Conservation (phyloP, 2,329 filamentous ascomycete genomes). For the Phyllosticta citribraziliensis region DNA sequence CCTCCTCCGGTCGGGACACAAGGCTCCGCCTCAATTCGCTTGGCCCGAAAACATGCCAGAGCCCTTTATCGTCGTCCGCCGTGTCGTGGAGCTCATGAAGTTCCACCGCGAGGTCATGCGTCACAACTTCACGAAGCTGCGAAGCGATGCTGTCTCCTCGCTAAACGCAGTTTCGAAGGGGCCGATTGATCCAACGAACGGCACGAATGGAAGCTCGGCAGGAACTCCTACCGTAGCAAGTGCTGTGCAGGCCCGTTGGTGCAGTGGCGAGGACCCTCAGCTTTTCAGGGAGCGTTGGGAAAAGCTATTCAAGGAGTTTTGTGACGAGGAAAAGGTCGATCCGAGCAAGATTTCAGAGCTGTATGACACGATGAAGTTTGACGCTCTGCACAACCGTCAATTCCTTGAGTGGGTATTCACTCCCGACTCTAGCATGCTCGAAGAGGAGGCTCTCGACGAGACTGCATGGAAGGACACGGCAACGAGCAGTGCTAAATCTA, state of each 20-base stretch:
- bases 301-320: conserved; percentile 94
- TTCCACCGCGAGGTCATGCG: conserved; percentile 95
- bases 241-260: conserved; percentile 81
- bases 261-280: conserved; percentile 87
- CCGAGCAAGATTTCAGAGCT: conserved; percentile 97
- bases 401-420: conserved; percentile 98
- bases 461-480: conserved; percentile 27
- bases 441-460: conserved; percentile 47
- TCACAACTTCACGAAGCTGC: conserved; percentile 77
- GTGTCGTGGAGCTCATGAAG: conserved; percentile 93
- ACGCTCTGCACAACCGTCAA: conserved; percentile 89
- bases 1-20: conserved; percentile 80
- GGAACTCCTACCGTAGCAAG: conserved; percentile 13
- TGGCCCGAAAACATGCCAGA: conserved; percentile 95
- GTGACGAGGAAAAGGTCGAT: conserved; percentile 93
- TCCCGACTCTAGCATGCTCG: conserved; percentile 67
- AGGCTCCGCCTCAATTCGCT: conserved; percentile 91
- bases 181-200: conserved; percentile 11
- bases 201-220: conserved; percentile 17
- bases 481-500: conserved; percentile 15
- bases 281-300: conserved; percentile 97
- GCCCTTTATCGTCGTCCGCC: conserved; percentile 81
- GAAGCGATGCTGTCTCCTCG: conserved; percentile 55
- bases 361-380: conserved; percentile 99
- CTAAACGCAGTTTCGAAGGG: conserved; percentile 33